phyloP scores from a whole-genome alignment of 768 basidiomycete genomes.

The Tricholoma sp. region DNA sequence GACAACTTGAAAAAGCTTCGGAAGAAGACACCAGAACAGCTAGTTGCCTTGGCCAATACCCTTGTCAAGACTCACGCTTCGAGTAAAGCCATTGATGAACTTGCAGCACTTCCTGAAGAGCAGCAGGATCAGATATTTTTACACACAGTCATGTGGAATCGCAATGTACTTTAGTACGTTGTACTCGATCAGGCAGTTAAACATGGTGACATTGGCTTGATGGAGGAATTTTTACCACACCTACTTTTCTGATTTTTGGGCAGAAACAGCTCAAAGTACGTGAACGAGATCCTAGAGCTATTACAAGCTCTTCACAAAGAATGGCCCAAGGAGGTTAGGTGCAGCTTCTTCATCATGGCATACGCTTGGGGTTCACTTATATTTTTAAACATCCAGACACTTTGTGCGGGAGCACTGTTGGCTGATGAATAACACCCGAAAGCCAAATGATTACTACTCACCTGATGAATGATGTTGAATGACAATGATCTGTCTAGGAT shows the following conservation, averaged over 20 bases:
- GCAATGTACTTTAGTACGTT: constrained; percentile 32
- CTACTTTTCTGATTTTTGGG: constrained; percentile 29
- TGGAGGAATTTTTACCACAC: constrained; percentile 27
- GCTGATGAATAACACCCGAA: constrained; percentile 1
- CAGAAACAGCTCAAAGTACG: neutral
- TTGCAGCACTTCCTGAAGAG: constrained; percentile 8
- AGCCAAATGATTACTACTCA: neutral
- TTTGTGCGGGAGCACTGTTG: neutral
- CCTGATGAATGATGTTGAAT: neutral
- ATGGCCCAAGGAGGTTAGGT: neutral
- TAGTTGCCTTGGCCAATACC: constrained; percentile 20
- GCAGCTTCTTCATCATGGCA: neutral
- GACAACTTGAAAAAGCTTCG: constrained; percentile 17
- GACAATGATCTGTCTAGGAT: neutral
- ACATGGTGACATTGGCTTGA: constrained; percentile 30
- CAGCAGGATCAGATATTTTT: constrained; percentile 20
- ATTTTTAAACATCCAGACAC: neutral
- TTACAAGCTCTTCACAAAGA: neutral
- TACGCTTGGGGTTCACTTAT: too few relatives aligned
- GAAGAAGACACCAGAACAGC: constrained; percentile 17
- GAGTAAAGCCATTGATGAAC: constrained; percentile 18
- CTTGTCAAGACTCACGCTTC: constrained; percentile 26
- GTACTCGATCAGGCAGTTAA: constrained; percentile 30
- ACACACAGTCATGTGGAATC: constrained; percentile 29
- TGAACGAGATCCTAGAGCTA: neutral